These are phyloP conservation scores for Blastobotrys aristatus DNA, from an alignment of 1,139 yeast genomes.

Conservation along the genomic window DNA sequence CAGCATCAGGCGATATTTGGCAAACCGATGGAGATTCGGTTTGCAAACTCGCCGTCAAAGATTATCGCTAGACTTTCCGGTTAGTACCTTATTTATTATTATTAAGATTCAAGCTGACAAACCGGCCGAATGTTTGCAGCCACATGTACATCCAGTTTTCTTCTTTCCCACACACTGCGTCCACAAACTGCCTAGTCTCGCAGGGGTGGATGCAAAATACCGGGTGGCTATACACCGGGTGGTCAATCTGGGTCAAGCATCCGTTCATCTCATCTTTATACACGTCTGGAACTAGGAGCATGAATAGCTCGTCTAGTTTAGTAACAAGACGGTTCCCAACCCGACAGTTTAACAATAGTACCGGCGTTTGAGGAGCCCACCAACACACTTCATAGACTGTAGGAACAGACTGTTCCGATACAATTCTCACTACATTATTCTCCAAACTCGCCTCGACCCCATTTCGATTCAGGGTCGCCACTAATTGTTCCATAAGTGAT, in stretches of 20 bases:
- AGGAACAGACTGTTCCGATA: slow-evolving; percentile 7
- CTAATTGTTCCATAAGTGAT: neutral
- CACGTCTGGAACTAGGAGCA: slow-evolving; percentile 16
- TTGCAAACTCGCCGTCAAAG: slow-evolving; percentile 38
- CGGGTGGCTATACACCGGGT: slow-evolving; percentile 33
- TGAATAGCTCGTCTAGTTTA: slow-evolving; percentile 19
- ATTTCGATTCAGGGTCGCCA: neutral
- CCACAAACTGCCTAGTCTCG: slow-evolving; percentile 28
- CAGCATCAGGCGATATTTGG: slow-evolving; percentile 53
- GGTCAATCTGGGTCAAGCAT: slow-evolving; percentile 32
- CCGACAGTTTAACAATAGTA: no score
- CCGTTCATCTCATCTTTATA: slow-evolving; percentile 9
- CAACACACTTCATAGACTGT: slow-evolving; percentile 24
- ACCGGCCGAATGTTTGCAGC: slow-evolving; percentile 28
- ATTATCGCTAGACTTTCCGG: slow-evolving; percentile 26
- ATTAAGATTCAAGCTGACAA: slow-evolving; percentile 17
- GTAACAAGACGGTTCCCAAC: no score
- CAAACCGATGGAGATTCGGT: slow-evolving; percentile 48
- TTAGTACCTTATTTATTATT: neutral
- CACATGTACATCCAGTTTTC: slow-evolving; percentile 18
- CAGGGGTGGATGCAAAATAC: slow-evolving; percentile 38
- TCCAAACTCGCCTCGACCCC: neutral
- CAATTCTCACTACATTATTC: slow-evolving; percentile 2
- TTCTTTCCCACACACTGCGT: slow-evolving; percentile 5
- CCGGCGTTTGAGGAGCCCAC: slow-evolving; percentile 32